These are phyloP conservation scores for Hirsutella rhossiliensis DNA, from an alignment of 2,329 filamentous ascomycete species.

Conservation along the genomic window DNA sequence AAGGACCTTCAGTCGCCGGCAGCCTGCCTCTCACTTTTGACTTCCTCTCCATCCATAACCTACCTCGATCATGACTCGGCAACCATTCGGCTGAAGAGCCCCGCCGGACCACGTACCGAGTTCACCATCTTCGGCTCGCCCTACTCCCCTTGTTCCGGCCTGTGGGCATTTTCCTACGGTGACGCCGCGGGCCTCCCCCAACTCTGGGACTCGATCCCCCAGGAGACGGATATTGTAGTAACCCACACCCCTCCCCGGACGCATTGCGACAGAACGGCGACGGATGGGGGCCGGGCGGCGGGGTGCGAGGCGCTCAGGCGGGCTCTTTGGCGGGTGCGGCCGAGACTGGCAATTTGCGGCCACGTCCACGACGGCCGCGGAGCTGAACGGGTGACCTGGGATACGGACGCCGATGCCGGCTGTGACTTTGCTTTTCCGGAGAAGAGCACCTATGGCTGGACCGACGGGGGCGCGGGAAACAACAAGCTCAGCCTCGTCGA, in stretches of 20 bases:
- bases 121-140: slow-evolving; percentile 65
- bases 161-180: slow-evolving; percentile 59
- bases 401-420: slow-evolving; percentile 25
- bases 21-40: slow-evolving; percentile 42
- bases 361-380: slow-evolving; percentile 62
- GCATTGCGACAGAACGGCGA: slow-evolving; percentile 42
- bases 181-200: slow-evolving; percentile 9
- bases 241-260: slow-evolving; percentile 57
- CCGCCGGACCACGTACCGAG: slow-evolving; percentile 40
- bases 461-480: slow-evolving; percentile 41
- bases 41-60: slow-evolving; percentile 41
- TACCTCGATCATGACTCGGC: slow-evolving; percentile 51
- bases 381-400: slow-evolving; percentile 51
- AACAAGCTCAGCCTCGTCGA: slow-evolving; percentile 53
- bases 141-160: slow-evolving; percentile 41
- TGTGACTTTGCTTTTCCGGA: too few species aligned
- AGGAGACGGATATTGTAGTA: slow-evolving; percentile 52
- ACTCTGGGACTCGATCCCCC: slow-evolving; percentile 51
- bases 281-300: slow-evolving; percentile 21
- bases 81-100: slow-evolving; percentile 39
- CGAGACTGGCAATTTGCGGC: slow-evolving; percentile 55
- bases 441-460: slow-evolving; percentile 34
- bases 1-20: slow-evolving; percentile 37
- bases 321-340: slow-evolving; percentile 48
- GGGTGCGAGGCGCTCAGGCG: slow-evolving; percentile 51